Conservation (phyloP, 2,329 filamentous ascomycete species). For the Cadophora sp. region DNA sequence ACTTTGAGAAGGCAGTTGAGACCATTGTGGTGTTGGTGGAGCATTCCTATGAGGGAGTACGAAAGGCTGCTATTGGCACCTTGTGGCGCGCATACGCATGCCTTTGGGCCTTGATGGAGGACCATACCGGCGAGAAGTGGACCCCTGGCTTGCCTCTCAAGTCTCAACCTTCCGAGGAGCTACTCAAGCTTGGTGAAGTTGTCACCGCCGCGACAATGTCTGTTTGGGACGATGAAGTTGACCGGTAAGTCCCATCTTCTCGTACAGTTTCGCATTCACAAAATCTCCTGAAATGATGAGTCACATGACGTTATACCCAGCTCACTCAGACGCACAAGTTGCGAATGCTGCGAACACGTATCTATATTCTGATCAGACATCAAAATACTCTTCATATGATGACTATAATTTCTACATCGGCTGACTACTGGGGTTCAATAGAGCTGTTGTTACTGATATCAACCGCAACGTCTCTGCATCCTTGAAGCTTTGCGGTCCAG, state of each 20-base stretch:
- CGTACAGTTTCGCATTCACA: constrained; percentile 43
- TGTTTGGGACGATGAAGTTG: constrained; percentile 88
- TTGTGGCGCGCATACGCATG: constrained; percentile 93
- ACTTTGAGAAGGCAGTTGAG: constrained; percentile 88
- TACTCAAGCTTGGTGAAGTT: constrained; percentile 85
- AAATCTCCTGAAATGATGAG: constrained; percentile 72
- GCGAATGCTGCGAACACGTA: constrained; percentile 91
- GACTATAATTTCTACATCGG: constrained; percentile 34
- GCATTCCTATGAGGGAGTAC: constrained; percentile 90
- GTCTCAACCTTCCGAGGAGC: constrained; percentile 77
- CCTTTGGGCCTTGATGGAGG: constrained; percentile 87
- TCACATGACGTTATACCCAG: constrained; percentile 92
- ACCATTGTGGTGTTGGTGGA: constrained; percentile 81
- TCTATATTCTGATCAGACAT: constrained; percentile 54
- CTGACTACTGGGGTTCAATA: constrained; percentile 57
- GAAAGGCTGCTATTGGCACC: constrained; percentile 89
- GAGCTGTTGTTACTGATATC: constrained; percentile 89
- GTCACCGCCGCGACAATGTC: constrained; percentile 84
- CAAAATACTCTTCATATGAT: constrained; percentile 36
- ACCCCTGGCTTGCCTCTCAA: constrained; percentile 84
- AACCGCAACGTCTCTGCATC: constrained; percentile 92
- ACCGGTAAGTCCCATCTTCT: constrained; percentile 74
- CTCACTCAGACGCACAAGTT: constrained; percentile 95
- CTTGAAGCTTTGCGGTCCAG: constrained; percentile 88
- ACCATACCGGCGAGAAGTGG: constrained; percentile 82